phyloP scores from a whole-genome alignment of 495 filamentous ascomycete species.

The Xylaria flabelliformis region DNA sequence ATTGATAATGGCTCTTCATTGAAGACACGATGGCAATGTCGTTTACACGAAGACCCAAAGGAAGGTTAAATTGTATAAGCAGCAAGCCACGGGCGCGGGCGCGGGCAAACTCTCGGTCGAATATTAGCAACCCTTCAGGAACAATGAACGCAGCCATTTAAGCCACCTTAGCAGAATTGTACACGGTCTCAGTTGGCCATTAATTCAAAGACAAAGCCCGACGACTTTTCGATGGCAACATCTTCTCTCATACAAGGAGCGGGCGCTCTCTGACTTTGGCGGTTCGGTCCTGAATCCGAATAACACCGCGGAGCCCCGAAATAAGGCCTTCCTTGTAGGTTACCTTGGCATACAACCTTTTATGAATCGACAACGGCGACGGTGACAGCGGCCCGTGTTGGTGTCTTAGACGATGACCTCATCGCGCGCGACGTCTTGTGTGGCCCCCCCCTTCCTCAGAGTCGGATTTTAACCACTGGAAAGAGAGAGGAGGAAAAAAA shows the following conservation, averaged over 20 bases:
- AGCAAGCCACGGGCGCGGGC: conserved; percentile 29
- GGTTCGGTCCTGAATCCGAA: conserved; percentile 25
- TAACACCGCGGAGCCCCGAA: conserved; percentile 24
- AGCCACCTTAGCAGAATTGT: conserved; percentile 35
- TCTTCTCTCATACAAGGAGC: background rate
- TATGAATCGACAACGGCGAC: conserved; percentile 5
- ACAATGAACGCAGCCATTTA: conserved; percentile 31
- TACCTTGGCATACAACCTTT: conserved; percentile 3
- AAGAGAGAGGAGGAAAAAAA: background rate
- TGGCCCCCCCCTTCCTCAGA: conserved; percentile 16
- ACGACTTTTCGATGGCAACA: conserved; percentile 19
- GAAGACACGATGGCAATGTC: no score
- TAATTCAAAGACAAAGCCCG: conserved; percentile 17
- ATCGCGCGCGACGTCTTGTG: conserved; percentile 14
- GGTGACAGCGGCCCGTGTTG: conserved; percentile 10
- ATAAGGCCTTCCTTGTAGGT: conserved; percentile 13
- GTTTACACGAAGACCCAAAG: no score
- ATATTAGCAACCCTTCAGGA: conserved; percentile 34
- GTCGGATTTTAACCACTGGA: conserved; percentile 10
- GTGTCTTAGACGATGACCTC: conserved; percentile 24
- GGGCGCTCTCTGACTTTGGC: conserved; percentile 3
- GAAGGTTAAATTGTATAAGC: background rate
- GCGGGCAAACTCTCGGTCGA: conserved; percentile 44
- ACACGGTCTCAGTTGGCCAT: conserved; percentile 32
- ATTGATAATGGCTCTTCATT: background rate